Evolutionary conservation across 768 basidiomycete species (phyloP), one percentile per base, ranked within the genome.

Genomic region (Psilocybe azurescens): DNA sequence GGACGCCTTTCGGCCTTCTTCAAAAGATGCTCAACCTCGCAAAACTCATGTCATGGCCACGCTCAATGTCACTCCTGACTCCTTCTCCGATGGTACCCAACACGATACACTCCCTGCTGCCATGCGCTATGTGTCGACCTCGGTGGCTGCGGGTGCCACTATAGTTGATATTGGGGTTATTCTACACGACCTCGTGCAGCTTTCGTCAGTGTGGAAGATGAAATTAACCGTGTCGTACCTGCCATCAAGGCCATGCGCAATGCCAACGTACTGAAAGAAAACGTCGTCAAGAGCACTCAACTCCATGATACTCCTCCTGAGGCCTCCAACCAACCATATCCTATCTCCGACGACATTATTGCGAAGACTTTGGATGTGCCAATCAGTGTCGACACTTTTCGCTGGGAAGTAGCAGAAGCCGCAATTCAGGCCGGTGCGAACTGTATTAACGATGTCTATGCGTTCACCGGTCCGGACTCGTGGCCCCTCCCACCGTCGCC

Each of bases 91-190:
- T 64, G 95, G 95, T 9, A 82, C 87, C 0, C 70, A 74, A 18
- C 80, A 90, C 72, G 79, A 83, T 63, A 81, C 81, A 0, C 65
- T 88, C 10, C 65, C 81, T 0, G 72, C 79, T 9, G 91, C 90
- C 0, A 68, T 94, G 14, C 67, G 70, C 2, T 91, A 89, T 63
- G 78, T 81, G 0, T 63, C 70, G 3, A 54, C 76, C 3, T 81
- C 93, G 0, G 77, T 87, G 2, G 63, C 73, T 0, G 78, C 78
- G 0, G 90, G 90, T 1, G 89, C 91, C 0, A 81, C 87, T 59
- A 91, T 99, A 59, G 77, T 99, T 61, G 97, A 99, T 73, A 82
- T 99, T 18, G 97, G 97, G 97, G 97, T 0, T 93, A 94, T 75
- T 96, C 94, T 0, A 99, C 96, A 0, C 85, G 95, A 10, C 97